phyloP scores from a whole-genome alignment of 2,329 filamentous ascomycete genomes.

The Hymenoscyphus repandus region DNA sequence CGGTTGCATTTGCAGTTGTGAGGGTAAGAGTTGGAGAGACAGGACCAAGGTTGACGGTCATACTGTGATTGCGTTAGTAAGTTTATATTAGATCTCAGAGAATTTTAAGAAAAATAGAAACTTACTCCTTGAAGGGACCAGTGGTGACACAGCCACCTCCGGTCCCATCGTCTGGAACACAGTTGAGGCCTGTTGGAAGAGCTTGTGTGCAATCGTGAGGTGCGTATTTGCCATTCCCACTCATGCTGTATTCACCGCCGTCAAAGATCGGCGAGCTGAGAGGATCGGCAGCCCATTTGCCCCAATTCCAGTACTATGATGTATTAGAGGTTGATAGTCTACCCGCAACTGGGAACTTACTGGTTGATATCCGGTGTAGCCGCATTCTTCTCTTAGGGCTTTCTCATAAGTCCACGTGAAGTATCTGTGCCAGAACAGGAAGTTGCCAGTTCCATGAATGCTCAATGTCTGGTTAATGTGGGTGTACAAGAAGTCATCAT shows the following conservation, averaged over 20 bases:
- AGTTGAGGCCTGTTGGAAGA: slow-evolving; percentile 19
- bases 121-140: slow-evolving; percentile 40
- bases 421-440: slow-evolving; percentile 42
- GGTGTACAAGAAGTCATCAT: slow-evolving; percentile 35
- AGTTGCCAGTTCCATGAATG: slow-evolving; percentile 30
- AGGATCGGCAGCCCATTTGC: slow-evolving; percentile 40
- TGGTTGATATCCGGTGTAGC: slow-evolving; percentile 39
- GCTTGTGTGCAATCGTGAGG: slow-evolving; percentile 27
- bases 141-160: slow-evolving; percentile 50
- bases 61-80: slow-evolving; percentile 15
- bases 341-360: slow-evolving; percentile 4
- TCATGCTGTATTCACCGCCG: slow-evolving; percentile 45
- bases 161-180: slow-evolving; percentile 42
- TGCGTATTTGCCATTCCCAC: slow-evolving; percentile 40
- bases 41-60: slow-evolving; percentile 42
- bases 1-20: slow-evolving; percentile 25
- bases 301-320: slow-evolving; percentile 44
- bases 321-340: slow-evolving; percentile 36
- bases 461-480: slow-evolving; percentile 33
- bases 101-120: not conserved
- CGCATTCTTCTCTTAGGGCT: slow-evolving; percentile 38
- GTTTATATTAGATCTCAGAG: not conserved
- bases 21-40: slow-evolving; percentile 33
- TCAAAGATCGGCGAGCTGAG: slow-evolving; percentile 49
- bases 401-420: slow-evolving; percentile 39